Base-by-base conservation (phyloP, 257 asterid species). In the Nicotiana tomentosiformis region DNA sequence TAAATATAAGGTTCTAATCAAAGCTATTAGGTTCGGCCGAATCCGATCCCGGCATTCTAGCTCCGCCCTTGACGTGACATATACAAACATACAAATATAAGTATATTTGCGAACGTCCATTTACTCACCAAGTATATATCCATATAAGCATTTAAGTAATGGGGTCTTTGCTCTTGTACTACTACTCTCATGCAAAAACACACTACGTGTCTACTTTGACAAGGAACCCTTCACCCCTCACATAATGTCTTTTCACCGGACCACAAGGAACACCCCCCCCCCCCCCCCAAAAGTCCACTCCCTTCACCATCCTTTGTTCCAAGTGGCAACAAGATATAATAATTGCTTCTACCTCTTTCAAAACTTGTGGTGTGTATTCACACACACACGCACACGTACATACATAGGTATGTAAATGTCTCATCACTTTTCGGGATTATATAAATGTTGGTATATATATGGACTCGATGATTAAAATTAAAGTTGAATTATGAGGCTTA, bases 241-340 rank as follows among this genome's bases (percentile, higher is more conserved):
- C 60, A 46, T 72, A 20, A 11, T 69, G 37, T 43, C 60, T 70
- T 69, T 69, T 70, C 60, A 43, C 20, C 10, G 5, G 72, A 46
- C 60, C 5, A 6, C 14, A 51, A 66, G 74, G 74, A 11, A 0
- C 58, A 35, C 1, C 15, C 9, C 46, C 46, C 8, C 2, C 0
- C 58, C 58, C 1, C 15, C 9, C 46, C 46, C 8, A 0, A 23
- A 23, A 23, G 26, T 23, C 10, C 46, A 6, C 46, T 37, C 46
- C 46, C 16, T 46, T 46, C 78, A 69, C 78, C 57, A 72, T 46
- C n/a, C 49, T 72, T 70, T 70, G 6, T n/a, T 43, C 61, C 39
- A 74, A 49, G 62, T 49, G 20, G 62, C 4, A 20, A 46, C 43
- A 46, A 6, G 79, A 14, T 32, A 74, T 74, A 70, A 35, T 37